These are phyloP conservation scores for Solanum pennellii DNA, from an alignment of 257 asterid species.

Conservation along the genomic window DNA sequence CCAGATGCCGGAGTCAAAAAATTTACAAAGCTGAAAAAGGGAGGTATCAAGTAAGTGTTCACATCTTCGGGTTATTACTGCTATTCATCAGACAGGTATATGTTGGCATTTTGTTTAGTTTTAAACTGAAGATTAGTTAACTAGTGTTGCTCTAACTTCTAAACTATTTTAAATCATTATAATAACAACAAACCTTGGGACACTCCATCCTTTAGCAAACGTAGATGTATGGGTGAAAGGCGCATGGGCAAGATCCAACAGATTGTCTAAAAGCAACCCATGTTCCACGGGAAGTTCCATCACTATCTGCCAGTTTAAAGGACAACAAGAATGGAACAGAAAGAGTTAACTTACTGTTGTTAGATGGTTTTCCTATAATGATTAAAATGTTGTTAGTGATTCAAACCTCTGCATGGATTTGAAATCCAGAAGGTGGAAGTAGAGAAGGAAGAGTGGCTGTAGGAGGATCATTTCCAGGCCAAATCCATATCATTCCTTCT, in stretches of 20 bases:
- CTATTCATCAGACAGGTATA: neutral
- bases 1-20: constrained; percentile 76
- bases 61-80: neutral
- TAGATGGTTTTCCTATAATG: neutral
- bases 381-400: neutral
- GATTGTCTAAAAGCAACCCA: constrained; percentile 85
- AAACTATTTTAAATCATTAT: neutral
- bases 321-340: neutral
- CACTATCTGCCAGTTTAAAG: constrained; percentile 47
- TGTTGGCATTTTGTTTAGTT: neutral
- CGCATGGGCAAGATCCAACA: constrained; percentile 96
- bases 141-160: neutral
- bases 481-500: constrained; percentile 93
- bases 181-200: constrained; percentile 50
- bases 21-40: constrained; percentile 72
- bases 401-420: constrained; percentile 87
- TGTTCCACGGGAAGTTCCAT: constrained; percentile 97
- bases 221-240: constrained; percentile 96
- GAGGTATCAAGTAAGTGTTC: neutral
- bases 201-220: constrained; percentile 94
- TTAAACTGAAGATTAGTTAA: neutral
- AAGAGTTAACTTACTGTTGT: neutral
- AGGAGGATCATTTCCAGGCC: constrained; percentile 96
- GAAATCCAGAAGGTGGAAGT: constrained; percentile 78
- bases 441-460: constrained; percentile 66